Evolutionary conservation across 495 filamentous ascomycete species (phyloP).

Genomic region (Sporormia fimetaria): DNA sequence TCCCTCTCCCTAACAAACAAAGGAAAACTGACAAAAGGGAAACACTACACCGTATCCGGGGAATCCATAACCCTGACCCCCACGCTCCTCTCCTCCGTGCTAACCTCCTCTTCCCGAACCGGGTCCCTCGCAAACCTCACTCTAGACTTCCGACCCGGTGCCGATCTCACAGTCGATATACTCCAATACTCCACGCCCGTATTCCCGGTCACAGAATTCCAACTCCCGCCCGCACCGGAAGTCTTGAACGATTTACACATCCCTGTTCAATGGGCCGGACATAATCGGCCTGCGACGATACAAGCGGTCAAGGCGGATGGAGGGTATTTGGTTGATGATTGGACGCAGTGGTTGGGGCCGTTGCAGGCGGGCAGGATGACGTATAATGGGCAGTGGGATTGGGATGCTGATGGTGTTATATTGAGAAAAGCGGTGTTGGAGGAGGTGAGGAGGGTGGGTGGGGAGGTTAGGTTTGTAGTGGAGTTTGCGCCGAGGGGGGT

Average conservation of each 20-base stretch:
- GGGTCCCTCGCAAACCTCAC: constrained; percentile 43
- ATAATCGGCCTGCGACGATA: constrained; percentile 40
- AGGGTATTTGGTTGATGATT: constrained; percentile 44
- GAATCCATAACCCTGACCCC: constrained; percentile 39
- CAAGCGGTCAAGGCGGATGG: constrained; percentile 43
- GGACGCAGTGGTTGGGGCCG: constrained; percentile 45
- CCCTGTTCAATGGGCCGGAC: constrained; percentile 43
- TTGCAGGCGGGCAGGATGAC: constrained; percentile 44
- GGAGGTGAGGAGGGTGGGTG: constrained; percentile 38
- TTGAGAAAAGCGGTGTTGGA: constrained; percentile 36
- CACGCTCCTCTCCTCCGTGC: constrained; percentile 38
- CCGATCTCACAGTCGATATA: constrained; percentile 37
- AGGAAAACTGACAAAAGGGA: constrained; percentile 25
- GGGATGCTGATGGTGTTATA: constrained; percentile 37
- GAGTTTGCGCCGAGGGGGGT: constrained; percentile 45
- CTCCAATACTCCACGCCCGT: constrained; percentile 42
- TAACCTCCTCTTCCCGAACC: constrained; percentile 32
- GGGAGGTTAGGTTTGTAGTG: constrained; percentile 40
- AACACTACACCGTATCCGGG: constrained; percentile 40
- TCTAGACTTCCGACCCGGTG: constrained; percentile 42
- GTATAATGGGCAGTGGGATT: constrained; percentile 43
- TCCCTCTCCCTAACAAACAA: constrained; percentile 34
- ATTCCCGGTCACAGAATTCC: constrained; percentile 33
- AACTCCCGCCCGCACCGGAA: constrained; percentile 33
- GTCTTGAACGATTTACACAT: constrained; percentile 40